Evolutionary conservation across 2,329 filamentous ascomycete genomes (phyloP).

Genomic region (Aspergillus sp.): DNA sequence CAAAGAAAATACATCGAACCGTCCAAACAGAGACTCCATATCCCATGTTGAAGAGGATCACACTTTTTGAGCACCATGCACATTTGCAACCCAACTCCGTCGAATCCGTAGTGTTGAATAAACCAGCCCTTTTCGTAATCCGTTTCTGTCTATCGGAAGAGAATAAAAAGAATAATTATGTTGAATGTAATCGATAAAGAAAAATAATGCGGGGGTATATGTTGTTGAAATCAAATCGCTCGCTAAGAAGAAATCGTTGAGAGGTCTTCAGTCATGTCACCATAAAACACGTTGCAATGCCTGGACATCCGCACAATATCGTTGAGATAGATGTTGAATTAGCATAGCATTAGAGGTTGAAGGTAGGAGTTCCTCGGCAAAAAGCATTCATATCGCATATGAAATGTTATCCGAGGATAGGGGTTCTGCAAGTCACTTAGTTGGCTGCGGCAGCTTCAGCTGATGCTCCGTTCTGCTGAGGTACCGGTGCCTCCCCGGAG

Average conservation of each 20-base stretch:
- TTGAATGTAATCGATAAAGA: conserved; percentile 14
- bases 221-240: conserved; percentile 33
- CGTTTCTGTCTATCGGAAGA: conserved; percentile 4
- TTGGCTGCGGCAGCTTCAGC: conserved; percentile 15
- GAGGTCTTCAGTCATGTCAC: conserved; percentile 35
- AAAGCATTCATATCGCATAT: conserved; percentile 2
- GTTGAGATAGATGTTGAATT: conserved; percentile 36
- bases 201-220: conserved; percentile 29
- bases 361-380: conserved; percentile 3
- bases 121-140: not conserved
- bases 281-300: conserved; percentile 26
- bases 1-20: conserved; percentile 6
- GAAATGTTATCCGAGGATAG: conserved; percentile 6
- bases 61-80: conserved; percentile 6
- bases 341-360: conserved; percentile 14
- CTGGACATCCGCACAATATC: conserved; percentile 19
- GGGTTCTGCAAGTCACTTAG: conserved; percentile 10
- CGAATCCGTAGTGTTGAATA: conserved; percentile 18
- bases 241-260: conserved; percentile 33
- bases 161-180: conserved; percentile 8
- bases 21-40: conserved; percentile 13
- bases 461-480: conserved; percentile 12
- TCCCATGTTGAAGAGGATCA: conserved; percentile 24
- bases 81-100: conserved; percentile 17
- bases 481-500: conserved; percentile 5